Base-by-base conservation (phyloP, 23 red algal species). In the Cyanidioschyzon merolae region DNA sequence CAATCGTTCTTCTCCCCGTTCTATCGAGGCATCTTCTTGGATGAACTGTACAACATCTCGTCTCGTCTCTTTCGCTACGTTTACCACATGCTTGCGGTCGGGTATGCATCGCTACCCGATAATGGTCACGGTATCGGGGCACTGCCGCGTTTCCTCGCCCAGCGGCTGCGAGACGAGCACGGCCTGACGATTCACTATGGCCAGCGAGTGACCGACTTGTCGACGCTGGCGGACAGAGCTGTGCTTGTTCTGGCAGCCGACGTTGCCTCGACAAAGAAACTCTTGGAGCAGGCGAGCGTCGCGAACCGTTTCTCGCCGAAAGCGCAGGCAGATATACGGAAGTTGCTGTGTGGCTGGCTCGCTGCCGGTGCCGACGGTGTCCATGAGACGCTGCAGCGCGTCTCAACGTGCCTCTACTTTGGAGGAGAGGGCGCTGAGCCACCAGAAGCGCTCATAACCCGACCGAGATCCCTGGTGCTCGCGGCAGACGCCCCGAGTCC, bases 21-120 rank as follows among this genome's bases (percentile, higher is more conserved):
- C 77, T 98, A 89, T 38, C 80, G 80, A 32, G 94, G 94, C 37
- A 91, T 98, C n/a, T 98, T 91, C 68, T 74, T 98, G 39, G 75
- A 80, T 29, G 85, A 87, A 15, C 81, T 98, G 39, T 67, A 40
- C 34, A 74, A 91, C 7, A 88, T 90, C 40, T 89, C 79, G 21
- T 79, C 89, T 32, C 77, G 41, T n/a, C 40, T 92, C 76, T 91
- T 98, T 71, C 57, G 38, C 18, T 98, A 89, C 83, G 79, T 98
- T 38, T 91, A 91, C 37, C 76, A 75, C 12, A 91, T 89, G 75
- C 91, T 98, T 83, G 41, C 86, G 34, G 80, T 41, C 2, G 89
- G 39, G 0, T 41, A 76, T 68, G 94, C 88, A 35, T 89, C 88
- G 34, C 67, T 98, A 38, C 94, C 94, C 0, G 82, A 71, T 27